Evolutionary conservation across 2,329 filamentous ascomycete genomes (phyloP), one percentile per base, ranked within the genome.

Genomic region (Colletotrichum sp.): DNA sequence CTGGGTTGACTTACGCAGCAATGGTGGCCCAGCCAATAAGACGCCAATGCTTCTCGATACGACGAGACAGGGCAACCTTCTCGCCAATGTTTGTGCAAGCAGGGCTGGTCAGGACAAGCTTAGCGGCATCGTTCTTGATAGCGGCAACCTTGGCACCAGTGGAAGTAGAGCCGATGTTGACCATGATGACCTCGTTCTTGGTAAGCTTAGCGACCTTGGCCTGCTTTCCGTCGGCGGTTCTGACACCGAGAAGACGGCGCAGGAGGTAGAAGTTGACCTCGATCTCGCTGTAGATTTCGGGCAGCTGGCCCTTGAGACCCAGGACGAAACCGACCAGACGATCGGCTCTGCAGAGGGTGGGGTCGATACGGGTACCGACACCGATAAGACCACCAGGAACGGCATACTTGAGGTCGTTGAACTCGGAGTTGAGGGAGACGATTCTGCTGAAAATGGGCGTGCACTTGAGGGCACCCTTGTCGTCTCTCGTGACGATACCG

Each of bases 251-350:
- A 77, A 99, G 91, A 81, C 97, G 92, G 81, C 96, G 94, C 78
- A 99, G 93, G 77, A 99, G 91, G 91, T 98, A 99, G 91, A 98
- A 99, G 92, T 98, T 98, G 87, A 98, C 96, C 88, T 99, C 97
- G 77, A 99, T 94, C 87, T 99, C 97, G 80, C 94, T 97, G 90
- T 98, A 99, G 85, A 99, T 98, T 84, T 97, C 95, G 66, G 97
- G 97, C 28, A 99, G 93, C 81, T 94, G 93, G 79, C 97, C 97
- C 87, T 96, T 96, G 81, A 98, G 94, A 85, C 97, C 97, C 76
- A 99, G 93, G 68, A 99, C 97, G 91, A 98, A 98, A 85, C 97
- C 97, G 80, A 99, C 97, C 13, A 99, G 93, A 92, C 97, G 96
- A 92, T 99, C 97, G 80, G 97, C 97, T 93, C 97, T 93, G 93